phyloP scores from a whole-genome alignment of 2,329 filamentous ascomycete genomes.

The Diaporthe aspalathi region DNA sequence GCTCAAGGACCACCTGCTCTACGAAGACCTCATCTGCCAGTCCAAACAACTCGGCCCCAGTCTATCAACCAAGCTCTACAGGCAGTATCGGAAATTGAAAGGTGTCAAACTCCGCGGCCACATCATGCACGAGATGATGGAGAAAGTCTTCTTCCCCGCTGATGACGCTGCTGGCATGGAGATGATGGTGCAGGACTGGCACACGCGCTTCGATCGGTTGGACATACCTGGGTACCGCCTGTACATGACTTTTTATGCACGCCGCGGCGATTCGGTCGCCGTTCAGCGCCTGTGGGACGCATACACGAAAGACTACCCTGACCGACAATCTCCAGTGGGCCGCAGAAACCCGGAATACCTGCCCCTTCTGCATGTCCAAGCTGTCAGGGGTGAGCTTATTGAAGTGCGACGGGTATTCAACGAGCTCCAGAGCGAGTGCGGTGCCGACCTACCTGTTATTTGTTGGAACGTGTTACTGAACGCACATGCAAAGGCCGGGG shows the following conservation, averaged over 20 bases:
- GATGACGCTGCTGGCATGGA: conserved; percentile 55
- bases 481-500: conserved; percentile 73
- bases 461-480: conserved; percentile 84
- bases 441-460: conserved; percentile 65
- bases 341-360: conserved; percentile 29
- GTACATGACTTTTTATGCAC: conserved; percentile 62
- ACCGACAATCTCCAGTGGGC: neutral
- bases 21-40: conserved; percentile 54
- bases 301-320: conserved; percentile 51
- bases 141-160: conserved; percentile 52
- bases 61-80: conserved; percentile 57
- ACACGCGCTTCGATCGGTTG: conserved; percentile 53
- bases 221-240: conserved; percentile 59
- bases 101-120: conserved; percentile 50
- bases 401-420: conserved; percentile 71
- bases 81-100: conserved; percentile 57
- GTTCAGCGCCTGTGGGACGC: conserved; percentile 60
- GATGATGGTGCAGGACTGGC: conserved; percentile 62
- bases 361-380: conserved; percentile 77
- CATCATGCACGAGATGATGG: conserved; percentile 59
- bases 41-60: conserved; percentile 44
- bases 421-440: conserved; percentile 67
- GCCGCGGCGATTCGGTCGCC: conserved; percentile 57
- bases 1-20: conserved; percentile 53
- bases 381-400: conserved; percentile 72